phyloP scores from a whole-genome alignment of 2,329 filamentous ascomycete genomes.

The Dothideomycetes sp. region DNA sequence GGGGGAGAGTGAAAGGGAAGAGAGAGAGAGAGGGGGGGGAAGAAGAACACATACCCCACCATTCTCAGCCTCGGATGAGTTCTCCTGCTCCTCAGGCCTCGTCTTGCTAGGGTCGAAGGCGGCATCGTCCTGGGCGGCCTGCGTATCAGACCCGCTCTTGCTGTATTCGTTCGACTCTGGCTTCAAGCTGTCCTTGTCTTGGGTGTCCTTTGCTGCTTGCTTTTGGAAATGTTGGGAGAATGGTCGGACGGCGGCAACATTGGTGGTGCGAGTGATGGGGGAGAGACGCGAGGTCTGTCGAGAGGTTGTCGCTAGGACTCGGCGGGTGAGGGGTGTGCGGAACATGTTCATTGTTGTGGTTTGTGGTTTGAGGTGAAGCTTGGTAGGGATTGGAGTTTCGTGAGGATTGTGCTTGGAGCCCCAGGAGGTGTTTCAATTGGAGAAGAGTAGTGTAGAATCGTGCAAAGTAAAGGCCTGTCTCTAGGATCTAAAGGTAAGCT shows the following conservation, averaged over 20 bases:
- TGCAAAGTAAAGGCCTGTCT: too few species aligned
- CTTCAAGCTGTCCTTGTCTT: constrained; percentile 48
- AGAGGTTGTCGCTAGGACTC: constrained; percentile 2
- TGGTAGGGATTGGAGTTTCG: too few species aligned
- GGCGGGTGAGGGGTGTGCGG: constrained; percentile 4
- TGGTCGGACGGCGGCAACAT: constrained; percentile 3
- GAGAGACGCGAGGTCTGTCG: constrained; percentile 4
- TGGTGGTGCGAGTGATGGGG: not conserved
- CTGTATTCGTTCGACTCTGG: constrained; percentile 56
- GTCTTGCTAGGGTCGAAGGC: constrained; percentile 63
- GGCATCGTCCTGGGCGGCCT: constrained; percentile 45
- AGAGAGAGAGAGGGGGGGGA: too few species aligned
- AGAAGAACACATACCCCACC: not conserved
- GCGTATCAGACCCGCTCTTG: constrained; percentile 53
- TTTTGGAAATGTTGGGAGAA: constrained; percentile 14
- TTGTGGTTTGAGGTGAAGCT: not conserved
- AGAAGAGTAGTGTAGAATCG: too few species aligned
- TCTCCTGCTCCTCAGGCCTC: constrained; percentile 50
- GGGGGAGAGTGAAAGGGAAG: too few species aligned
- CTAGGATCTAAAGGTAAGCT: too few species aligned
- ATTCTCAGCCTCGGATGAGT: constrained; percentile 7
- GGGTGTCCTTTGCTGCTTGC: constrained; percentile 29
- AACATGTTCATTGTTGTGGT: constrained; percentile 1
- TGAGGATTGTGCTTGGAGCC: too few species aligned
- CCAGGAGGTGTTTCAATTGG: too few species aligned